Base-by-base conservation (phyloP, 2,329 filamentous ascomycete genomes). In the Leptographium radiaticola region DNA sequence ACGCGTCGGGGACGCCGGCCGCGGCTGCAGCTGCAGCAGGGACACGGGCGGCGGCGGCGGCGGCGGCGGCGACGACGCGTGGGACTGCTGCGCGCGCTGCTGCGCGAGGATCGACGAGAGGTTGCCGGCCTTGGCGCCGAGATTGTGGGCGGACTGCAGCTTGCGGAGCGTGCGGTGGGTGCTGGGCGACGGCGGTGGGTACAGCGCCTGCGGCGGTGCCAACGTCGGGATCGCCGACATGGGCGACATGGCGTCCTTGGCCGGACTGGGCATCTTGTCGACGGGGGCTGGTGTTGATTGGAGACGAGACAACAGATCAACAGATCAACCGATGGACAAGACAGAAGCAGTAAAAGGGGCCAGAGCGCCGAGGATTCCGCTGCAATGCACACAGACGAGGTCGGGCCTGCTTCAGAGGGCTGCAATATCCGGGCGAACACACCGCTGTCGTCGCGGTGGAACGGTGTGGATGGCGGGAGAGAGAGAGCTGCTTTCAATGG, bases 121-220 rank as follows among this genome's bases (percentile, higher is more conserved):
- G 58, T 66, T 70, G 53, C 70, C 64, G 53, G 72, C 70, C 61
- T 78, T 76, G 57, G 80, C 65, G 64, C 80, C 80, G 53, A 88
- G 69, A 67, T 77, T 74, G 70, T 89, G 85, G 51, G 87, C 85
- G 36, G 86, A 89, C 67, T 89, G 84, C 34, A 88, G 79, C 65
- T 84, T 84, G 60, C 86, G 80, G 56, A 89, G 74, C 48, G 79
- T 77, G 62, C 85, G 80, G 64, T 83, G 79, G 31, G 80, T 81
- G 57, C 81, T 77, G 45, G 83, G 81, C 33, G 81, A 83, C 30
- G 79, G 74, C 57, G 81, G 75, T 49, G 75, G 73, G 53, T 77
- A 69, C 58, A 78, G 71, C 42, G 72, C 68, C 40, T 67, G 65
- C 55, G 69, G 59, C 7, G 59, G 55, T 4, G 53, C 25, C 48